A percentile compares a stretch with the other conserved stretches of the same genome.
phyloP scores from a whole-genome alignment of 805 yeast species.

The Myxozyma nipponensis region DNA sequence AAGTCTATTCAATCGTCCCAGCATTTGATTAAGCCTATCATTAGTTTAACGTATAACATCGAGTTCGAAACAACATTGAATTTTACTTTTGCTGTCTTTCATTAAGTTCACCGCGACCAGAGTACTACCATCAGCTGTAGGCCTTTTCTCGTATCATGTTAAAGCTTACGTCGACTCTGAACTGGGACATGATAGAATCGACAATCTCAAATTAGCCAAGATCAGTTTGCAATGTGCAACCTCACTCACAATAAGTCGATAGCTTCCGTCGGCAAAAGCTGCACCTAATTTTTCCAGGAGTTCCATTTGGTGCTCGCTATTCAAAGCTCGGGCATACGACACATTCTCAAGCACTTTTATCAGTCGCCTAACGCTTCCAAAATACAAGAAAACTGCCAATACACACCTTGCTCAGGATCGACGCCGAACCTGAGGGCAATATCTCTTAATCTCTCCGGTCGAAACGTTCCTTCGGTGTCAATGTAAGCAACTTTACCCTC shows the following conservation, averaged over 20 bases:
- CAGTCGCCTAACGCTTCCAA: constrained; percentile 32
- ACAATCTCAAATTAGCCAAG: constrained; percentile 40
- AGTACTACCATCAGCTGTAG: constrained; percentile 39
- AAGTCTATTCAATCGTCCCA: constrained; percentile 51
- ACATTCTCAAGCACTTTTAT: constrained; percentile 49
- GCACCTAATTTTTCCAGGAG: constrained; percentile 62
- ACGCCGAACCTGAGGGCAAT: constrained; percentile 68
- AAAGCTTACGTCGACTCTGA: constrained; percentile 56
- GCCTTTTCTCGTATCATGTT: background rate
- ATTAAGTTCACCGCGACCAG: constrained; percentile 72
- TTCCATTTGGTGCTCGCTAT: constrained; percentile 77
- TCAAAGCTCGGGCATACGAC: constrained; percentile 70
- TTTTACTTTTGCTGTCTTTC: constrained; percentile 69
- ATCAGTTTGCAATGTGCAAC: background rate
- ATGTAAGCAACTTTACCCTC: constrained; percentile 77
- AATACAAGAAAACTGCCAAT: background rate
- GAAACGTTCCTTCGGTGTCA: constrained; percentile 78
- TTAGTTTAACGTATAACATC: background rate
- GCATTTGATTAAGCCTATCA: constrained; percentile 47
- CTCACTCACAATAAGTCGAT: constrained; percentile 47
- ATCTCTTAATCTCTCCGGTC: constrained; percentile 62
- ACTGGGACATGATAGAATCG: constrained; percentile 76
- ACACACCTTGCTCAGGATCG: constrained; percentile 57
- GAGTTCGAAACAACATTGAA: constrained; percentile 10
- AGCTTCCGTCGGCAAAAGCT: constrained; percentile 64